Evolutionary conservation across 768 basidiomycete genomes (phyloP).

Genomic region (Mycena maculata): DNA sequence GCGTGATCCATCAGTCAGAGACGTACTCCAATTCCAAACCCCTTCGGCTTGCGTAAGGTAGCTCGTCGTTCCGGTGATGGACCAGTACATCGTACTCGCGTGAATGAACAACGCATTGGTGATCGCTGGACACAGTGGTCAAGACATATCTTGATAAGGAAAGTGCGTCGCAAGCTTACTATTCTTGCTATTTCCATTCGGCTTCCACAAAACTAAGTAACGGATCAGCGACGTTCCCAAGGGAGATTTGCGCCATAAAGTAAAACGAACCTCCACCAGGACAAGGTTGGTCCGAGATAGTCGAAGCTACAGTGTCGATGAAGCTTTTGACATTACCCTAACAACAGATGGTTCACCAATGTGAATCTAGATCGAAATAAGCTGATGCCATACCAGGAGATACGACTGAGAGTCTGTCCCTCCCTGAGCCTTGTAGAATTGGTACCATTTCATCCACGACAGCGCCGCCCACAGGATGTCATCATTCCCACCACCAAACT

Average conservation of each 20-base stretch:
- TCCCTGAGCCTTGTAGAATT: constrained; percentile 1
- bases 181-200: constrained; percentile 1
- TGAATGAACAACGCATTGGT: constrained; percentile 17
- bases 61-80: background rate
- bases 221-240: background rate
- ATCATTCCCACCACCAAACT: constrained; percentile 14
- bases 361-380: background rate
- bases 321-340: constrained; percentile 1
- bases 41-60: constrained; percentile 8
- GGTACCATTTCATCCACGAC: constrained; percentile 2
- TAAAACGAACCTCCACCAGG: constrained; percentile 16
- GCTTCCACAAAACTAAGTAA: constrained; percentile 4
- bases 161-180: background rate
- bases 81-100: constrained; percentile 13
- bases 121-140: constrained; percentile 3
- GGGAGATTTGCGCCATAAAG: background rate
- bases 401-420: background rate
- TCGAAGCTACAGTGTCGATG: constrained; percentile 14
- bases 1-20: background rate
- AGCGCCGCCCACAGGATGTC: constrained; percentile 15
- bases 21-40: constrained; percentile 17
- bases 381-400: background rate
- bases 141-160: background rate
- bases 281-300: background rate
- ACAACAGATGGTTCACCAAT: background rate